A percentile compares a stretch with the other conserved stretches of the same genome.
These are phyloP conservation scores for Pleoardoris graminearum DNA, from an alignment of 2,329 filamentous ascomycete genomes.

Conservation along the genomic window DNA sequence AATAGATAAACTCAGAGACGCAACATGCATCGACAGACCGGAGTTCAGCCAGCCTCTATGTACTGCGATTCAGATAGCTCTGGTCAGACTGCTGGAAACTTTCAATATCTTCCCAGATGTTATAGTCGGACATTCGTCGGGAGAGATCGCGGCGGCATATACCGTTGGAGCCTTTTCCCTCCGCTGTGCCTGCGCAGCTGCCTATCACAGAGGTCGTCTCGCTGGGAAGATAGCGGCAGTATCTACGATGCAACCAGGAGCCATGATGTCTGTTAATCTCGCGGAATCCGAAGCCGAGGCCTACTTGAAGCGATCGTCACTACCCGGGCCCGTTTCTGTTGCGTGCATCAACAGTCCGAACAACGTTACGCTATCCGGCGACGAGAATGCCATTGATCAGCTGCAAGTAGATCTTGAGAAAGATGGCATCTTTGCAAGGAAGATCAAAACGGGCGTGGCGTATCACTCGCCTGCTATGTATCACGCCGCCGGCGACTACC, in stretches of 20 bases:
- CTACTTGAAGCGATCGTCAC: not conserved
- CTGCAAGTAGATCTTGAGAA: slow-evolving; percentile 37
- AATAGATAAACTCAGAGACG: slow-evolving; percentile 11
- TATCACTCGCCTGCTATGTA: slow-evolving; percentile 52
- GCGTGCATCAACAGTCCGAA: slow-evolving; percentile 3
- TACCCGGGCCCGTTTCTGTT: not conserved
- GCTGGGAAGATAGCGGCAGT: not conserved
- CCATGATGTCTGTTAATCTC: slow-evolving; percentile 4
- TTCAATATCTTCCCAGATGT: slow-evolving; percentile 14
- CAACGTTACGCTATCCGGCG: slow-evolving; percentile 49
- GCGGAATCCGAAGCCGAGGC: not conserved
- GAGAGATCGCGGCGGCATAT: slow-evolving; percentile 26
- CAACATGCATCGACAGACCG: slow-evolving; percentile 9
- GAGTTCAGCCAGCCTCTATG: slow-evolving; percentile 21
- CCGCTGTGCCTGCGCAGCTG: slow-evolving; percentile 17
- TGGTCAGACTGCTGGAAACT: slow-evolving; percentile 19
- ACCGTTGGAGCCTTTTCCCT: slow-evolving; percentile 11
- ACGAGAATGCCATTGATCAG: slow-evolving; percentile 41
- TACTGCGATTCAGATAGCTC: slow-evolving; percentile 22
- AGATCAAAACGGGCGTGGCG: slow-evolving; percentile 47
- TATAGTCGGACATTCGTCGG: slow-evolving; percentile 26
- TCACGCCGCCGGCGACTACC: not conserved
- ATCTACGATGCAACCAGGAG: not conserved
- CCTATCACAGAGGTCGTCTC: slow-evolving; percentile 21
- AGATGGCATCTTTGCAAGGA: slow-evolving; percentile 42